Conservation (phyloP, 192 early-diverging fungal species). For the Backusella parvicylindrica region DNA sequence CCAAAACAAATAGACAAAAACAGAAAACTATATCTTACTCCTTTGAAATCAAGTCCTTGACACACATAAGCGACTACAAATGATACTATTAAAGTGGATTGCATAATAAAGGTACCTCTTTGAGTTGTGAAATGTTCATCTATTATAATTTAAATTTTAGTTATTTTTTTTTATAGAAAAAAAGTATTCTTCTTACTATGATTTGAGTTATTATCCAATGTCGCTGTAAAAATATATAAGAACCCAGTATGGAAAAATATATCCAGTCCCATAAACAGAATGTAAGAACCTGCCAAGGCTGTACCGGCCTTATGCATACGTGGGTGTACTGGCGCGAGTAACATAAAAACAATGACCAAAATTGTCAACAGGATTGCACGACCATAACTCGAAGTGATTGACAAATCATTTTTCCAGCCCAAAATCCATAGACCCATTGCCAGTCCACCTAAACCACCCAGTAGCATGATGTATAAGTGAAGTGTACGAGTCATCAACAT, state of each 20-base stretch:
- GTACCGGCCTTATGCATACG: conserved; percentile 31
- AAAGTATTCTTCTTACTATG: conserved; percentile 12
- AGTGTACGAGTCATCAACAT: conserved; percentile 33
- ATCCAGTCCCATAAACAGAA: conserved; percentile 36
- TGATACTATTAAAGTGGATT: background rate
- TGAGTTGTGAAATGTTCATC: background rate
- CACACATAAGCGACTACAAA: background rate
- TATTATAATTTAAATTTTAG: background rate
- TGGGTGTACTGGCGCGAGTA: background rate
- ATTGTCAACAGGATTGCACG: conserved; percentile 36
- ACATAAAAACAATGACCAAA: conserved; percentile 31
- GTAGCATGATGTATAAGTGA: conserved; percentile 32
- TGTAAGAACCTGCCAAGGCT: conserved; percentile 37
- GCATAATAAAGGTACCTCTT: background rate
- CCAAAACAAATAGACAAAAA: background rate
- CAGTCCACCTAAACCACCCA: conserved; percentile 33
- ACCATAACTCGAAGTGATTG: conserved; percentile 30
- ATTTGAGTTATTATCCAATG: conserved; percentile 17
- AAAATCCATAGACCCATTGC: conserved; percentile 43
- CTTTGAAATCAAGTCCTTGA: background rate
- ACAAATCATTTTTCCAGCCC: conserved; percentile 37
- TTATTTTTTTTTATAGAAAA: background rate
- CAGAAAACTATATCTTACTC: background rate
- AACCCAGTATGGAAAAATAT: conserved; percentile 43
- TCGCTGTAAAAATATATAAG: conserved; percentile 14